Evolutionary conservation across 2,329 filamentous ascomycete genomes (phyloP).

Genomic region (Epichloe elymi): DNA sequence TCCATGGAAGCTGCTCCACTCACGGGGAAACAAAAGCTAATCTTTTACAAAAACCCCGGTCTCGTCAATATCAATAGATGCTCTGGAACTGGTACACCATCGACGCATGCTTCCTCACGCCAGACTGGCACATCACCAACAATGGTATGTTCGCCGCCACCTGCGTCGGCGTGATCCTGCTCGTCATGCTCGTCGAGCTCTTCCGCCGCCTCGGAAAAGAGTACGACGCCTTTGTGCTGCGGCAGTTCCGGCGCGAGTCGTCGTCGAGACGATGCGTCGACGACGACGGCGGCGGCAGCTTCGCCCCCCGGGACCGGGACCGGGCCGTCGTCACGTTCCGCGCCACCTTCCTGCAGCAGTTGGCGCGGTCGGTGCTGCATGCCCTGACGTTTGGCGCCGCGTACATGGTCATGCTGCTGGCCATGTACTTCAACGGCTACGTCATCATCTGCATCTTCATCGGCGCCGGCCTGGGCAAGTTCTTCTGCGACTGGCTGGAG

Average conservation of each 20-base stretch:
- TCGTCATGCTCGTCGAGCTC: conserved; percentile 59
- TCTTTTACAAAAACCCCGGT: no score
- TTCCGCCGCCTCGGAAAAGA: conserved; percentile 58
- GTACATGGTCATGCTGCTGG: conserved; percentile 62
- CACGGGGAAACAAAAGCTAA: not conserved
- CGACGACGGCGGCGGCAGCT: conserved; percentile 9
- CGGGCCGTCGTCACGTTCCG: conserved; percentile 24
- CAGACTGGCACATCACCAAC: conserved; percentile 58
- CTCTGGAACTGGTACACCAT: conserved; percentile 68
- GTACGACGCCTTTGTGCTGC: conserved; percentile 54
- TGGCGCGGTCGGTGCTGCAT: conserved; percentile 51
- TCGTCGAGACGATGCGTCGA: conserved; percentile 9
- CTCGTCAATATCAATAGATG: conserved; percentile 33
- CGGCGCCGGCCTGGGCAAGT: conserved; percentile 38
- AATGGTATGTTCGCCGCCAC: conserved; percentile 62
- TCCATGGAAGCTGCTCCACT: not conserved
- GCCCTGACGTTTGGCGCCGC: conserved; percentile 59
- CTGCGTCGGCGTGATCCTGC: conserved; percentile 61
- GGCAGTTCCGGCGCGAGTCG: conserved; percentile 27
- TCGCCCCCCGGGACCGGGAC: conserved; percentile 6
- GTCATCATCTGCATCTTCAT: conserved; percentile 66
- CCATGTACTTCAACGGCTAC: conserved; percentile 54
- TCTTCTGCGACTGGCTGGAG: conserved; percentile 40
- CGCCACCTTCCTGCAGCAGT: conserved; percentile 51
- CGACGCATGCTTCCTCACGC: conserved; percentile 58